Evolutionary conservation across 352 stramenopile species (phyloP).

Genomic region (Pythium pyrilobum): DNA sequence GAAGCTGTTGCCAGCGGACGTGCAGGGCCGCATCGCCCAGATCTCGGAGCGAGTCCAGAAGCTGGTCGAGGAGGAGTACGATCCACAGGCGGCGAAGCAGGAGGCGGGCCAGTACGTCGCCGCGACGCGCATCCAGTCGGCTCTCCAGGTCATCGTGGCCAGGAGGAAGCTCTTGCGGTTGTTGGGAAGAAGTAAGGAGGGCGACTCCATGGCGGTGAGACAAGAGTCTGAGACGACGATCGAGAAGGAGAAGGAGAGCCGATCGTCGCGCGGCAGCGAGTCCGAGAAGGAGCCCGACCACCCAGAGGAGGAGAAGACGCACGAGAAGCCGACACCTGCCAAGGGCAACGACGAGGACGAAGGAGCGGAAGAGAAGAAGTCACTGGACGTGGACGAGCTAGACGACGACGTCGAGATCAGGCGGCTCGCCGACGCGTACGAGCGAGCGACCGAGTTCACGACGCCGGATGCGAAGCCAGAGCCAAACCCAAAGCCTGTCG

Average conservation of each 20-base stretch:
- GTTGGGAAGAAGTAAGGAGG: conserved; percentile 13
- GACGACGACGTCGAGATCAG: conserved; percentile 33
- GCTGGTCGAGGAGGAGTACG: conserved; percentile 36
- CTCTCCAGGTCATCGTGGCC: conserved; percentile 35
- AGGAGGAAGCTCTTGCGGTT: conserved; percentile 41
- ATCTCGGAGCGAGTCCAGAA: conserved; percentile 30
- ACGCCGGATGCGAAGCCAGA: neutral
- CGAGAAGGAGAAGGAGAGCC: conserved; percentile 6
- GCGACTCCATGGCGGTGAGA: neutral
- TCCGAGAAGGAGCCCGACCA: neutral
- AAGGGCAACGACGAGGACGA: neutral
- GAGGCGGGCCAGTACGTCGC: conserved; percentile 20
- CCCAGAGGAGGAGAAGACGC: neutral
- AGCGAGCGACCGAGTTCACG: conserved; percentile 18
- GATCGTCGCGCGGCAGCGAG: neutral
- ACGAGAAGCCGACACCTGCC: no score
- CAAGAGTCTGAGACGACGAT: neutral
- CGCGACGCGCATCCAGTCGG: conserved; percentile 38
- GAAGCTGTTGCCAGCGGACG: conserved; percentile 18
- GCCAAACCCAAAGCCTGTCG: neutral
- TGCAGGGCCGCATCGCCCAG: conserved; percentile 38
- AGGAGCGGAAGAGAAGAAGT: conserved; percentile 5
- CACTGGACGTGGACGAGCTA: conserved; percentile 12
- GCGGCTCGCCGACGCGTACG: conserved; percentile 58
- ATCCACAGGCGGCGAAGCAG: conserved; percentile 20